Evolutionary conservation across 805 yeast species (phyloP).

Genomic region (Candida corydali): DNA sequence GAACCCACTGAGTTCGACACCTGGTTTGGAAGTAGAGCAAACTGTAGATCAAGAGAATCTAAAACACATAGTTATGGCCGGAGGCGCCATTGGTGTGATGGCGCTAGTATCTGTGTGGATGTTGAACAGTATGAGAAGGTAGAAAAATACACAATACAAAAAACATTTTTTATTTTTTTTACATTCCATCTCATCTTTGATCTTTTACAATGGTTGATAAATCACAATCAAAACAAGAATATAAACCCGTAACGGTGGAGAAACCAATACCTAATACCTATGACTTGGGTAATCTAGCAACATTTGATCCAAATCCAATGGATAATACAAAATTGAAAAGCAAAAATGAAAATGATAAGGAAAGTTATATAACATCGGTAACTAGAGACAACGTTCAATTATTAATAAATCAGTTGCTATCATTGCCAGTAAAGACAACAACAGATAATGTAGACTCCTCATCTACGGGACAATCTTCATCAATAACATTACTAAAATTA

Average conservation of each 20-base stretch:
- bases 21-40: slow-evolving; percentile 60
- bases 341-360: slow-evolving; percentile 48
- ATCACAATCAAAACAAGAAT: slow-evolving; percentile 17
- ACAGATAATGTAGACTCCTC: slow-evolving; percentile 58
- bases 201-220: not conserved
- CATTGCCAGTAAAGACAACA: slow-evolving; percentile 84
- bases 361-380: slow-evolving; percentile 55
- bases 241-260: slow-evolving; percentile 80
- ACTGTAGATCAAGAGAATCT: slow-evolving; percentile 45
- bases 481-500: slow-evolving; percentile 76
- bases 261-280: slow-evolving; percentile 85
- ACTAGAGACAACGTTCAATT: slow-evolving; percentile 93
- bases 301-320: slow-evolving; percentile 85
- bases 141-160: no score
- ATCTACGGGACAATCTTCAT: slow-evolving; percentile 61
- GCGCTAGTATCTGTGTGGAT: slow-evolving; percentile 62
- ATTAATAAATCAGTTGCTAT: slow-evolving; percentile 82
- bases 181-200: slow-evolving; percentile 6
- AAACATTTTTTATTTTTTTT: no score
- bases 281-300: slow-evolving; percentile 88
- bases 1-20: slow-evolving; percentile 72
- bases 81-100: slow-evolving; percentile 67
- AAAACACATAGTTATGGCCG: slow-evolving; percentile 56
- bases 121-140: slow-evolving; percentile 39
- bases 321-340: slow-evolving; percentile 52